These are phyloP conservation scores for Camellia japonica DNA, from an alignment of 148 eudicot genomes.

Conservation along the genomic window DNA sequence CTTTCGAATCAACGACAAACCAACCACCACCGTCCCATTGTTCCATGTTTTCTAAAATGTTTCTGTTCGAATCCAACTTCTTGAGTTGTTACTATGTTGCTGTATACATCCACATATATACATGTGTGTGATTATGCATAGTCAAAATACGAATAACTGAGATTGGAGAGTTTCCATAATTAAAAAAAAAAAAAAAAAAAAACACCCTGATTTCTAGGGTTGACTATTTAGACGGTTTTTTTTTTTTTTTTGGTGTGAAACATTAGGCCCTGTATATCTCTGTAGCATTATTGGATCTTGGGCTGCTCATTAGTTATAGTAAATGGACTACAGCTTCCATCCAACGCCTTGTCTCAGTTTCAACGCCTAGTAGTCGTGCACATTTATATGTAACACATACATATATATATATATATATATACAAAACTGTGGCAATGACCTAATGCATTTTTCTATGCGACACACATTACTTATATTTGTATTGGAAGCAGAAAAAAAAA, in stretches of 20 bases:
- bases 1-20: too few species aligned
- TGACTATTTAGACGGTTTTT: conserved; percentile 9
- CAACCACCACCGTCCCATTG: too few species aligned
- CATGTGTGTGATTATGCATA: neutral
- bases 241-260: neutral
- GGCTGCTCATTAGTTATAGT: neutral
- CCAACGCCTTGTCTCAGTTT: conserved; percentile 19
- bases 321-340: neutral
- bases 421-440: neutral
- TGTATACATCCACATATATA: too few species aligned
- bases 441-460: too few species aligned
- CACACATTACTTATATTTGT: neutral
- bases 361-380: conserved; percentile 23
- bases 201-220: conserved; percentile 18
- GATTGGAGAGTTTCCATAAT: too few species aligned
- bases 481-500: neutral
- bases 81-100: too few species aligned
- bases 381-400: neutral
- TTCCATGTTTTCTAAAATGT: too few species aligned
- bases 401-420: too few species aligned
- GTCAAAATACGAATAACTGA: too few species aligned
- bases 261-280: neutral
- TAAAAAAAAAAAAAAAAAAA: too few species aligned
- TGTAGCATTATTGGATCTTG: conserved; percentile 25
- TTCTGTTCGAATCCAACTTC: too few species aligned